Percentiles rank a stretch among this genome's conserved stretches.
These are phyloP conservation scores for Aspergillus oerlinghausenensis DNA, from an alignment of 2,329 filamentous ascomycete genomes.

Conservation along the genomic window DNA sequence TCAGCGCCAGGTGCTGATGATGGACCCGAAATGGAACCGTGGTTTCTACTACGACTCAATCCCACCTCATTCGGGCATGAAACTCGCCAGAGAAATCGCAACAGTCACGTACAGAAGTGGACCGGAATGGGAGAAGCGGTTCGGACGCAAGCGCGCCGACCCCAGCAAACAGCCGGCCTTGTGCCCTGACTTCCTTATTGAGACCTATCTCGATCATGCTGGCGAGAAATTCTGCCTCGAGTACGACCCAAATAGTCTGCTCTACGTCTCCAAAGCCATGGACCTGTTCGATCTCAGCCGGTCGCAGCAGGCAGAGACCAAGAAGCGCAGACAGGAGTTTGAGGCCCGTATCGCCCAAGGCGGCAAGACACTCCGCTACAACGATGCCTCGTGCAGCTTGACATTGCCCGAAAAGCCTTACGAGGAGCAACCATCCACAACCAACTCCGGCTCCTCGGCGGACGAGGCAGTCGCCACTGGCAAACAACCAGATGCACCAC, in stretches of 20 bases:
- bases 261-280: conserved; percentile 99
- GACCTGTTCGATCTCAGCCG: conserved; percentile 89
- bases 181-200: conserved; percentile 96
- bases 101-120: conserved; percentile 96
- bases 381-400: conserved; percentile 64
- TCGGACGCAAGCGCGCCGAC: conserved; percentile 82
- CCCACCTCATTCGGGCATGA: conserved; percentile 94
- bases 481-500: conserved; percentile 48
- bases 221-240: conserved; percentile 97
- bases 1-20: conserved; percentile 96
- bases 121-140: conserved; percentile 95
- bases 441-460: conserved; percentile 32
- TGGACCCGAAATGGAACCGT: conserved; percentile 95
- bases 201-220: conserved; percentile 96
- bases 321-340: conserved; percentile 58
- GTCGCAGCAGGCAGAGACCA: conserved; percentile 62
- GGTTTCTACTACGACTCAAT: conserved; percentile 89
- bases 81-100: conserved; percentile 92
- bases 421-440: conserved; percentile 68
- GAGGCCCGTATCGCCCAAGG: conserved; percentile 53
- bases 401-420: conserved; percentile 81
- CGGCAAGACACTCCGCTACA: conserved; percentile 23
- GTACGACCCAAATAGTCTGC: conserved; percentile 89
- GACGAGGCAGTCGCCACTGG: conserved; percentile 24
- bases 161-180: conserved; percentile 79